phyloP scores from a whole-genome alignment of 2,329 filamentous ascomycete species.

The Trichophyton benhamiae region DNA sequence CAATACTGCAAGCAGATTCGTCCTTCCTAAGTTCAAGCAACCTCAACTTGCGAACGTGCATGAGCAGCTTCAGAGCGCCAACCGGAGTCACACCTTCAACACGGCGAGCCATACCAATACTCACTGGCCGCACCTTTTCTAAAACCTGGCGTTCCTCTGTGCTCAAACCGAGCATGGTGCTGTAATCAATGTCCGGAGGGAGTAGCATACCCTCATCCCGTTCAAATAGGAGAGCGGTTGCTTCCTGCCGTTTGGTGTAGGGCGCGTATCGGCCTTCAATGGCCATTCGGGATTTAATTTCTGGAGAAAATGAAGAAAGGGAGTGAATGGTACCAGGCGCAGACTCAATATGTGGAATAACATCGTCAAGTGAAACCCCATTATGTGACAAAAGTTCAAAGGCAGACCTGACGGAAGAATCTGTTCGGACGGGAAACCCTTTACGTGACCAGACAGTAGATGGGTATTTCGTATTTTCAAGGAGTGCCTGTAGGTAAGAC shows the following conservation, averaged over 20 bases:
- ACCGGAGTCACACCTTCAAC: slow-evolving; percentile 58
- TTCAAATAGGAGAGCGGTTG: slow-evolving; percentile 53
- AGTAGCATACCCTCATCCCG: slow-evolving; percentile 65
- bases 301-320: slow-evolving; percentile 39
- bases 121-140: slow-evolving; percentile 61
- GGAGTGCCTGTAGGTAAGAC: slow-evolving; percentile 47
- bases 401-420: slow-evolving; percentile 56
- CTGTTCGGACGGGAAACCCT: slow-evolving; percentile 57
- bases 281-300: slow-evolving; percentile 56
- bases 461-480: slow-evolving; percentile 48
- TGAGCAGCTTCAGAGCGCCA: slow-evolving; percentile 33
- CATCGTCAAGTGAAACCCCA: slow-evolving; percentile 44
- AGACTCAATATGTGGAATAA: slow-evolving; percentile 43
- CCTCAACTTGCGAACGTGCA: slow-evolving; percentile 26
- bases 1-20: neutral
- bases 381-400: slow-evolving; percentile 66
- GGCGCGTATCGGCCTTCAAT: slow-evolving; percentile 81
- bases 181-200: slow-evolving; percentile 66
- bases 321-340: slow-evolving; percentile 27
- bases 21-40: neutral
- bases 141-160: slow-evolving; percentile 66
- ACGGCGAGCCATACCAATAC: slow-evolving; percentile 72
- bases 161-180: slow-evolving; percentile 58
- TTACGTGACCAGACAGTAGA: slow-evolving; percentile 54
- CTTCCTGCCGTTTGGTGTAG: slow-evolving; percentile 63